A percentile compares a stretch with the other conserved stretches of the same genome.
Conservation (phyloP, 352 stramenopile species). For the Pythium brassicae region DNA sequence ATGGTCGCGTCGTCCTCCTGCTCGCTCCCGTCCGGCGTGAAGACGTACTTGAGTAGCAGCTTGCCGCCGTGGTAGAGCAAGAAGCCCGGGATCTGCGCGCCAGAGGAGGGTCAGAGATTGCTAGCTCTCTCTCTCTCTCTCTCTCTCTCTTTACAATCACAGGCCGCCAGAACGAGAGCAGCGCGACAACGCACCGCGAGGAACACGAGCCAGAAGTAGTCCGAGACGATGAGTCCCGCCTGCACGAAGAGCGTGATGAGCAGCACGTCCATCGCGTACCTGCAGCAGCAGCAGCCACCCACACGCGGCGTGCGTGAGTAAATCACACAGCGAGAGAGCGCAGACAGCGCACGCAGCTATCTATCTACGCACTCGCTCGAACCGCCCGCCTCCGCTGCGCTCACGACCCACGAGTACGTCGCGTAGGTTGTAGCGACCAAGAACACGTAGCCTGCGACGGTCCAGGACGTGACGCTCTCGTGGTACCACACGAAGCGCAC, state of each 20-base stretch:
- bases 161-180: too few relatives aligned
- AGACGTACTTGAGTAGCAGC: conserved; percentile 81
- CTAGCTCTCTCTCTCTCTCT: too few relatives aligned
- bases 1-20: conserved; percentile 47
- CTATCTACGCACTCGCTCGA: conserved; percentile 45
- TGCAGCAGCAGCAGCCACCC: conserved; percentile 6
- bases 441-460: conserved; percentile 61
- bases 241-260: conserved; percentile 82
- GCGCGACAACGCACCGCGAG: conserved; percentile 66
- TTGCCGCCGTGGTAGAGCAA: conserved; percentile 75
- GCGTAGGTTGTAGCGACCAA: conserved; percentile 64
- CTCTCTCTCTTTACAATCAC: too few relatives aligned
- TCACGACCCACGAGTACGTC: conserved; percentile 79
- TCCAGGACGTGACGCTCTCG: conserved; percentile 61
- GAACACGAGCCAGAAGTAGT: conserved; percentile 87
- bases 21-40: conserved; percentile 52
- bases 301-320: neutral
- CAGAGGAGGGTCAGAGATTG: neutral
- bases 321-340: neutral
- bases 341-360: conserved; percentile 2
- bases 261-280: conserved; percentile 84
- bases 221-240: conserved; percentile 63
- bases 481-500: conserved; percentile 78
- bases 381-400: conserved; percentile 69
- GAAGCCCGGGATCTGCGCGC: conserved; percentile 60